Conservation (phyloP, 805 yeast species). For the Candida xiaguanensis region DNA sequence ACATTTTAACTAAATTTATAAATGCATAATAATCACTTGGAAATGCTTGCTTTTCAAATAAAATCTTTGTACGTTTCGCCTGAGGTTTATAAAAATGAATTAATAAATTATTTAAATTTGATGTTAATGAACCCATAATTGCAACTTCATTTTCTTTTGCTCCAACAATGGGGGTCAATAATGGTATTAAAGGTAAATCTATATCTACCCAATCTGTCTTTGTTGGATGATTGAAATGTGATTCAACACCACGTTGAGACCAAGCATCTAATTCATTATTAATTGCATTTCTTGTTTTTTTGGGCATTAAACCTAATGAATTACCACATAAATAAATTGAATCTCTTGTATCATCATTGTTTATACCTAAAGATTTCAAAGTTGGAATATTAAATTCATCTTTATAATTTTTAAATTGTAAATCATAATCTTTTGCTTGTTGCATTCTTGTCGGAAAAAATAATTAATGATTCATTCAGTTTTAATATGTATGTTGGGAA, state of each 20-base stretch:
- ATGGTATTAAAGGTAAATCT: conserved; percentile 70
- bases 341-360: conserved; percentile 13
- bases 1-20: conserved; percentile 63
- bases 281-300: conserved; percentile 52
- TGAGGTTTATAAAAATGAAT: conserved; percentile 71
- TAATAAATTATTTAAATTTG: conserved; percentile 72
- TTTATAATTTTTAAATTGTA: conserved; percentile 31
- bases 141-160: conserved; percentile 78
- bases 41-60: conserved; percentile 84
- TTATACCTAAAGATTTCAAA: conserved; percentile 53
- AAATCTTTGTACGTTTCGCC: conserved; percentile 57
- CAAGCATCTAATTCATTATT: conserved; percentile 75
- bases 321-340: conserved; percentile 82
- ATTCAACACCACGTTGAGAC: conserved; percentile 76
- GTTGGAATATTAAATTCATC: conserved; percentile 67
- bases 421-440: conserved; percentile 34
- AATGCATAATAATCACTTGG: conserved; percentile 92
- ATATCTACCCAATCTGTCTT: conserved; percentile 77
- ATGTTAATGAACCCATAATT: conserved; percentile 80
- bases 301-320: conserved; percentile 91
- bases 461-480: conserved; percentile 77
- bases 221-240: conserved; percentile 72
- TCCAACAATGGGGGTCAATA: conserved; percentile 73
- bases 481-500: conserved; percentile 58
- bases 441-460: conserved; percentile 8